phyloP scores from a whole-genome alignment of 441 rosid species.

The Theobroma grandiflorum region DNA sequence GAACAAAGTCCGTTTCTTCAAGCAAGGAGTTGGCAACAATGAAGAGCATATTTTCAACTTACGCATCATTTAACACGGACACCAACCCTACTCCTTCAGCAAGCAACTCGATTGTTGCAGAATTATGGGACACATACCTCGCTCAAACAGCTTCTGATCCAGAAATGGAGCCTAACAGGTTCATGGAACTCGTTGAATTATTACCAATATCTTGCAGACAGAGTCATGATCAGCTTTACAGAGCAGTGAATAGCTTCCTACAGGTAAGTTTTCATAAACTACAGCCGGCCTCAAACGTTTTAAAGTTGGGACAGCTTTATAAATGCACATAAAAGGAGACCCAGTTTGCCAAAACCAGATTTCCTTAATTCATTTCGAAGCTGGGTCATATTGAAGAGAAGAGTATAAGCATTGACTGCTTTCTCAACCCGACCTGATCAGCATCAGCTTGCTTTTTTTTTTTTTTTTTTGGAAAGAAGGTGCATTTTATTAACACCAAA shows the following conservation, averaged over 20 bases:
- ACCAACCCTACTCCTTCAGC: slow-evolving; percentile 45
- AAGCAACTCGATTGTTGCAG: slow-evolving; percentile 58
- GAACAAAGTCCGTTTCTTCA: slow-evolving; percentile 41
- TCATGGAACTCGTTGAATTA: slow-evolving; percentile 64
- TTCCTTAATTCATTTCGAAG: background rate
- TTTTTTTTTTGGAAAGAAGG: too few relatives aligned
- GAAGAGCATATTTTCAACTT: slow-evolving; percentile 62
- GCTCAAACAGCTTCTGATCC: slow-evolving; percentile 53
- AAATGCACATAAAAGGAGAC: too few relatives aligned
- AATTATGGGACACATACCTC: slow-evolving; percentile 70
- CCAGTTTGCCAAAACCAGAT: too few relatives aligned
- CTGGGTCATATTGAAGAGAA: background rate
- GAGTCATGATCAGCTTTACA: slow-evolving; percentile 74
- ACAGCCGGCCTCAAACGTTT: background rate
- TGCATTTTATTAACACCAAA: too few relatives aligned
- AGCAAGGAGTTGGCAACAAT: slow-evolving; percentile 60
- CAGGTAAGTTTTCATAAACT: slow-evolving; percentile 44
- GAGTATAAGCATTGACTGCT: too few relatives aligned
- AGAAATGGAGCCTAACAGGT: slow-evolving; percentile 50
- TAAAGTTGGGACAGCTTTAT: background rate
- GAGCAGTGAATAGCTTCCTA: slow-evolving; percentile 66
- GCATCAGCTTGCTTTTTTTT: too few relatives aligned
- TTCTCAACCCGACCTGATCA: too few relatives aligned
- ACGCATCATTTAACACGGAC: slow-evolving; percentile 46
- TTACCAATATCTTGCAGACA: slow-evolving; percentile 68